Evolutionary conservation across 768 basidiomycete species (phyloP).

Genomic region (Tulasnella sp.): DNA sequence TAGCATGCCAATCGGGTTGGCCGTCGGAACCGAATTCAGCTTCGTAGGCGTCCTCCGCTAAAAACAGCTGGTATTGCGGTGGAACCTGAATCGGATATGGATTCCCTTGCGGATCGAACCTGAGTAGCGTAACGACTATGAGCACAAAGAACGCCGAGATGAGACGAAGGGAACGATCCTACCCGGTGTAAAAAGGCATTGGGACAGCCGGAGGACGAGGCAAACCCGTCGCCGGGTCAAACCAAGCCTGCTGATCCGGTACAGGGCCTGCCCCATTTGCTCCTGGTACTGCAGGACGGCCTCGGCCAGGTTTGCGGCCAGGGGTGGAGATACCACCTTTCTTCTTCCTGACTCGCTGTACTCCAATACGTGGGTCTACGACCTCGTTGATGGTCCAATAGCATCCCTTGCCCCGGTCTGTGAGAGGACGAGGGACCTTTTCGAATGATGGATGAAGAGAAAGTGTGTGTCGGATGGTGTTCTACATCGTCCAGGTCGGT

Average conservation of each 20-base stretch:
- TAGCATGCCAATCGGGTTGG: slow-evolving; percentile 44
- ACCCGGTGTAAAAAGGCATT: not conserved
- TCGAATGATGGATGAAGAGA: slow-evolving; percentile 87
- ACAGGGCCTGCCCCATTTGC: not conserved
- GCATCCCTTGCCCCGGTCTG: slow-evolving; percentile 81
- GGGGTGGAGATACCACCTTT: not conserved
- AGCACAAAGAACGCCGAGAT: not conserved
- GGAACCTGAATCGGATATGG: slow-evolving; percentile 9
- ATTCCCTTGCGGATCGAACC: slow-evolving; percentile 12
- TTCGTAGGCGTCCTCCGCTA: slow-evolving; percentile 11
- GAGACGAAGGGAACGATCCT: not conserved
- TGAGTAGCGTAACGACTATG: not conserved
- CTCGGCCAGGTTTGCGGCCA: slow-evolving; percentile 6
- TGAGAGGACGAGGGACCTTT: slow-evolving; percentile 83
- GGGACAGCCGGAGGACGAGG: not conserved
- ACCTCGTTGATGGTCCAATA: slow-evolving; percentile 63
- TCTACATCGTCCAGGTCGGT: slow-evolving; percentile 33
- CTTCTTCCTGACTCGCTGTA: slow-evolving; percentile 82
- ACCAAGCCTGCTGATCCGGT: not conserved
- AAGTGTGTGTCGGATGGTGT: slow-evolving; percentile 83
- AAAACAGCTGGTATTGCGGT: not conserved
- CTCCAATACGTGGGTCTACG: slow-evolving; percentile 42
- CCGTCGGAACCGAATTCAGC: not conserved
- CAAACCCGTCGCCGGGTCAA: not conserved
- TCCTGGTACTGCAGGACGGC: slow-evolving; percentile 2